Percentiles rank a stretch among this genome's conserved stretches.
Conservation (phyloP, 2,329 filamentous ascomycete genomes). For the Colletotrichum truncatum region DNA sequence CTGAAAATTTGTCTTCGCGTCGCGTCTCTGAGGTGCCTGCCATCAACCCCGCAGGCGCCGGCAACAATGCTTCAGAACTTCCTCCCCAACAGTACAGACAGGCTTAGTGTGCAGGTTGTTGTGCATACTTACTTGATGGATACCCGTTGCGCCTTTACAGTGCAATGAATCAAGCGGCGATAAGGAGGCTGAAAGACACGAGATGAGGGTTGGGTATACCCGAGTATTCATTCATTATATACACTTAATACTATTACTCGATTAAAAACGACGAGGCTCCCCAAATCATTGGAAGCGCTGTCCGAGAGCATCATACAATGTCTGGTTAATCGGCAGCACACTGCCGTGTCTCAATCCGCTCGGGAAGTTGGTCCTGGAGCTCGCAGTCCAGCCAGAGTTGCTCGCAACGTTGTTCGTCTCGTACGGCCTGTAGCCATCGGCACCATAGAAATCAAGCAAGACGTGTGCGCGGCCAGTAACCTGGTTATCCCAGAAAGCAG, state of each 20-base stretch:
- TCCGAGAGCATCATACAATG: constrained; percentile 46
- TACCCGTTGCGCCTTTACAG: no score
- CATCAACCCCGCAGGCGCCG: not conserved
- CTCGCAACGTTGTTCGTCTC: constrained; percentile 52
- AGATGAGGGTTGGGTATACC: no score
- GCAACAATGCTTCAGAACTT: not conserved
- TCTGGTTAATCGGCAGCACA: constrained; percentile 56
- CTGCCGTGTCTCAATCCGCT: constrained; percentile 60
- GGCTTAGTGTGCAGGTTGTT: no score
- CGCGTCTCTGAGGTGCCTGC: not conserved
- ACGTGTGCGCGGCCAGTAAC: constrained; percentile 51
- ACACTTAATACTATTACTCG: no score
- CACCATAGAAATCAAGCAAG: constrained; percentile 58
- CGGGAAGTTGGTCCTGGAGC: constrained; percentile 52
- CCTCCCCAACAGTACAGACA: not conserved
- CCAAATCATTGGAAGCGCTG: no score
- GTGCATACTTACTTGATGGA: no score
- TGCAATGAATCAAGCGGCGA: no score
- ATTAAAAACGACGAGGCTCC: no score
- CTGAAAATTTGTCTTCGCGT: not conserved
- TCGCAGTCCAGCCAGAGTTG: constrained; percentile 55
- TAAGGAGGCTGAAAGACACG: no score
- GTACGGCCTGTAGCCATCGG: constrained; percentile 59
- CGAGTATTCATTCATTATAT: no score
- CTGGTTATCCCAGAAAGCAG: constrained; percentile 53